Percentiles rank a stretch among this genome's conserved stretches.
Evolutionary conservation across 257 asterid species (phyloP).

Genomic region (Scutellaria barbata): DNA sequence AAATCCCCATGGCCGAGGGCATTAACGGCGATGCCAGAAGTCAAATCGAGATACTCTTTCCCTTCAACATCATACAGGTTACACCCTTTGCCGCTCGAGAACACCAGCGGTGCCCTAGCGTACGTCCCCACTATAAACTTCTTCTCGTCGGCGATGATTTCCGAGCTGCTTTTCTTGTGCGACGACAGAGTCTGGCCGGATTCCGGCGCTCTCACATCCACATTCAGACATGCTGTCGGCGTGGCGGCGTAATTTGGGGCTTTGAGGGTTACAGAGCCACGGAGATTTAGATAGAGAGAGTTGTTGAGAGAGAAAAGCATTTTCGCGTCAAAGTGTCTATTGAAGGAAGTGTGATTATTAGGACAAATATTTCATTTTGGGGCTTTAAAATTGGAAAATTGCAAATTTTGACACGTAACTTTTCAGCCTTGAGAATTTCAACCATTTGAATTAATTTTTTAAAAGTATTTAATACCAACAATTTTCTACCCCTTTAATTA

Average conservation of each 20-base stretch:
- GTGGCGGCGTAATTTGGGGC: slow-evolving; percentile 34
- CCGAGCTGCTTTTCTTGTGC: slow-evolving; percentile 44
- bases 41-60: slow-evolving; percentile 83
- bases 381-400: too few species aligned
- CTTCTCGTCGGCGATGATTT: slow-evolving; percentile 73
- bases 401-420: too few species aligned
- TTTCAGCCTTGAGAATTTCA: too few species aligned
- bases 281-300: slow-evolving; percentile 41
- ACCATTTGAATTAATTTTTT: too few species aligned
- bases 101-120: slow-evolving; percentile 75
- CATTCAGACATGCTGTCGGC: slow-evolving; percentile 52
- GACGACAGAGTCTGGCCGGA: slow-evolving; percentile 23
- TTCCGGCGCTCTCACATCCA: slow-evolving; percentile 52
- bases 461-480: too few species aligned
- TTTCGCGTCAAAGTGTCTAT: too few species aligned
- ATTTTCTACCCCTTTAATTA: too few species aligned
- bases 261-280: slow-evolving; percentile 34
- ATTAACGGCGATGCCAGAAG: slow-evolving; percentile 88
- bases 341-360: too few species aligned
- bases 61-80: slow-evolving; percentile 84
- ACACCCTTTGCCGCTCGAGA: slow-evolving; percentile 81
- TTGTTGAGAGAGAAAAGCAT: slow-evolving; percentile 34
- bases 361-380: too few species aligned
- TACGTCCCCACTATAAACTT: slow-evolving; percentile 79
- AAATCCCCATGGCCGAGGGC: slow-evolving; percentile 94